Conservation (phyloP, 169 alveolate species). For the Theileria equi region DNA sequence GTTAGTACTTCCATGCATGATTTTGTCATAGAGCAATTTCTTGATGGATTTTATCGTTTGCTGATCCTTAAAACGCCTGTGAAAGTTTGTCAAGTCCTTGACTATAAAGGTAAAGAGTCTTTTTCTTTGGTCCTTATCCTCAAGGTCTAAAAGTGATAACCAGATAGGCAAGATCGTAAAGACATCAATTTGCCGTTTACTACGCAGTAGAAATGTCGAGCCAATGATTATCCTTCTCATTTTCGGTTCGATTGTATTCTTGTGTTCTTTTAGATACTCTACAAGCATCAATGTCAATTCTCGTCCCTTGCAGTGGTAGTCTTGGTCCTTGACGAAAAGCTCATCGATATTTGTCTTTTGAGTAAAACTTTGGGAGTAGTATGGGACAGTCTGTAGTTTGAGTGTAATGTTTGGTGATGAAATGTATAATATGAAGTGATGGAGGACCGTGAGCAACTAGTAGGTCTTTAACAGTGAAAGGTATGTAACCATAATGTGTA, state of each 20-base stretch:
- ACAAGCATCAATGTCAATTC: conserved; percentile 33
- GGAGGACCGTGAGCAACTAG: too few relatives aligned
- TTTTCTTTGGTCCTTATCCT: conserved; percentile 38
- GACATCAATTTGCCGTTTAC: conserved; percentile 40
- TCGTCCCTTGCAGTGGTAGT: too few relatives aligned
- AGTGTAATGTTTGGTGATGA: too few relatives aligned
- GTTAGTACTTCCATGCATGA: conserved; percentile 6
- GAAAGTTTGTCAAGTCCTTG: conserved; percentile 26
- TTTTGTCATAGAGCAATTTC: conserved; percentile 11
- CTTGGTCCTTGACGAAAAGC: too few relatives aligned
- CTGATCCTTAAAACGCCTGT: neutral
- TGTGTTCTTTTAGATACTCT: conserved; percentile 26
- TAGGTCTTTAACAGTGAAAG: too few relatives aligned
- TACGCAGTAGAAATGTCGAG: conserved; percentile 46
- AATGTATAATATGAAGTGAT: too few relatives aligned
- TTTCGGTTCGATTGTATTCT: conserved; percentile 43
- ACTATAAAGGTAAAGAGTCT: conserved; percentile 40
- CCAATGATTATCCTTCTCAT: conserved; percentile 27
- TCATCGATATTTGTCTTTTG: too few relatives aligned
- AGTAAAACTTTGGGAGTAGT: too few relatives aligned
- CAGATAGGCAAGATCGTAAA: conserved; percentile 44
- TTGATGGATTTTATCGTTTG: conserved; percentile 10
- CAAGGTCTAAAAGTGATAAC: conserved; percentile 50
- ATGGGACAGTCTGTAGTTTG: too few relatives aligned
- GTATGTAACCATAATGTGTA: too few relatives aligned